Evolutionary conservation across 257 asterid species (phyloP), one percentile per base, ranked within the genome.

Genomic region (Striga asiatica): DNA sequence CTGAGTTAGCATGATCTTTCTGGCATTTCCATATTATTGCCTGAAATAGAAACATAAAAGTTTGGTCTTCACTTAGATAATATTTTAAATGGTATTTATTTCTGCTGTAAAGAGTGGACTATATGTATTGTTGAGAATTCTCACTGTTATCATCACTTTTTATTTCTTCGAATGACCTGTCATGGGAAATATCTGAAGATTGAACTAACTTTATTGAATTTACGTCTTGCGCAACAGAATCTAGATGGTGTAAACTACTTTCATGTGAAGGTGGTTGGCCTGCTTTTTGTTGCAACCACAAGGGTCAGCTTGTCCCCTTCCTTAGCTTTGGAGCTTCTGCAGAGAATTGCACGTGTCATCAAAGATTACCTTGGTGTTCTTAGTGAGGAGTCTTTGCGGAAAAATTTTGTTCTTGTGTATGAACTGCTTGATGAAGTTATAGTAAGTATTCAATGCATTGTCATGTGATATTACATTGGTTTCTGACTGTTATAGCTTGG

Each of bases 401-500:
- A 92, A 73, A 88, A 92, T 56, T 88, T 92, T 81, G 97, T 92
- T 56, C 97, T 92, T 19, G 97, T 88, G 35, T 92, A 92, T 51
- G 99, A 92, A 85, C 83, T 92, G 58, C 95, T 88, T 60, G 99
- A 92, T 73, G 97, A 92, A 82, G 95, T 92, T 35, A 76, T 92
- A 29, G 99, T 92, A 78, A 82, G 97, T 80, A 3, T 32, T 37
- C 37, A 8, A 25, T 59, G 49, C 35, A 34, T 8, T 9, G 13
- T 37, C 21, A 29, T 27, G 7, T 46, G 52, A 50, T 39, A 43
- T 27, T 45, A 56, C 62, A n/a, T 60, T 43, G 13, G 13, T 31
- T 22, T 22, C 23, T 17, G 13, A 29, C 32, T 31, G 55, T 10
- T 32, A 4, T 54, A 13, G 34, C 60, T 61, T 66, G 29, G 37